Evolutionary conservation across 495 filamentous ascomycete genomes (phyloP).

Genomic region (Oidiodendron maius): DNA sequence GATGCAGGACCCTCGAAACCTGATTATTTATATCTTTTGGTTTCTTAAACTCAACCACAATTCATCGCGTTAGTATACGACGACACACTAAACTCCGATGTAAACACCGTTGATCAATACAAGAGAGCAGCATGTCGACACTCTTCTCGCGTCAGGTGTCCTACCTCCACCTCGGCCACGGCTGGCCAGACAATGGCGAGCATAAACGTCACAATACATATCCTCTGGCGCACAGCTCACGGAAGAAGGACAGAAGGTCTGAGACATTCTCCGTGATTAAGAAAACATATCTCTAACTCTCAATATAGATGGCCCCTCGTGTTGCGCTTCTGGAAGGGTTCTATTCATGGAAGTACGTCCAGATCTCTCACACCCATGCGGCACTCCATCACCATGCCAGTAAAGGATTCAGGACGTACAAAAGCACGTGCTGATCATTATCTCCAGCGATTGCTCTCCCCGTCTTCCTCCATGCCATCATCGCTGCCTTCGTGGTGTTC

Average conservation of each 20-base stretch:
- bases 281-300: slow-evolving; percentile 15
- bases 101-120: neutral
- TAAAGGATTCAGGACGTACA: too few species aligned
- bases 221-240: slow-evolving; percentile 41
- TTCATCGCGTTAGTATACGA: too few species aligned
- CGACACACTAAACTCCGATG: neutral
- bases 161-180: slow-evolving; percentile 9
- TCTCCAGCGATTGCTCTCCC: slow-evolving; percentile 49
- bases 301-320: slow-evolving; percentile 63
- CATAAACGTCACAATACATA: slow-evolving; percentile 26
- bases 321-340: slow-evolving; percentile 69
- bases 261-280: neutral
- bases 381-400: neutral
- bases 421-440: neutral
- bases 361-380: neutral
- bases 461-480: slow-evolving; percentile 57
- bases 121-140: neutral
- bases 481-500: slow-evolving; percentile 58
- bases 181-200: slow-evolving; percentile 3
- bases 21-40: too few species aligned
- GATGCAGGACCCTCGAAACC: neutral
- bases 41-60: too few species aligned
- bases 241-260: slow-evolving; percentile 42
- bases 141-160: slow-evolving; percentile 11
- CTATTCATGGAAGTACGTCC: slow-evolving; percentile 51